Base-by-base conservation (phyloP, 2,329 filamentous ascomycete species). In the Cercospora sp. region DNA sequence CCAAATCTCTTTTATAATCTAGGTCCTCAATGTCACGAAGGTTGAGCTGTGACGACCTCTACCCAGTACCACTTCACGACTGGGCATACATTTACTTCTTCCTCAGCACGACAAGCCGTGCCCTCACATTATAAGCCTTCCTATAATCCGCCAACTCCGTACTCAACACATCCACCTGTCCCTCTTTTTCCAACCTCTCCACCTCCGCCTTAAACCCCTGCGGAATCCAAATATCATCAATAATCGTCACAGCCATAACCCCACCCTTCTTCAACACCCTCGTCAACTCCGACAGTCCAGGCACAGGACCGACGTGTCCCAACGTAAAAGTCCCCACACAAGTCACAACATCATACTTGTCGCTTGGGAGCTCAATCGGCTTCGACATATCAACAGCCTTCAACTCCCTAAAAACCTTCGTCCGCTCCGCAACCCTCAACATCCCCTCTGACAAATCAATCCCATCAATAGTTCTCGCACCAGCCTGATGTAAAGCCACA, bases 251-350 rank as follows among this genome's bases (percentile, higher is more conserved):
- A 37, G 86, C 82, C 37, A 87, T 75, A 37, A 85, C 72, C 1
- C 86, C 86, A 4, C 79, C 79, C 10, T 71, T 78, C 76, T 82
- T 84, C 32, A 82, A 78, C 3, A 87, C 74, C 9, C 86, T 78
- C 26, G 85, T 78, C 60, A 88, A 82, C 72, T 87, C 85, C 24
- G 79, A 74, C 49, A 88, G 71, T 3, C 83, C 83, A 2, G 77
- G 77, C 53, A 78, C 75, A 0, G 86, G 85, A 0, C 85, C 86
- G 40, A 88, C 82, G 69, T 88, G 85, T 10, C 84, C 85, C 63
- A 83, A 80, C 0, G 86, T 88, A 69, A 88, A 82, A 2, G 85
- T 87, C 28, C 86, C 86, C 26, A 84, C 81, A 76, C 86, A 88
- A 1, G 82, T 81, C 18, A 87, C 80, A 4, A 82, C 81, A 61